These are phyloP conservation scores for Kodamaea nitidulidarum DNA, from an alignment of 805 yeast genomes.

Conservation along the genomic window DNA sequence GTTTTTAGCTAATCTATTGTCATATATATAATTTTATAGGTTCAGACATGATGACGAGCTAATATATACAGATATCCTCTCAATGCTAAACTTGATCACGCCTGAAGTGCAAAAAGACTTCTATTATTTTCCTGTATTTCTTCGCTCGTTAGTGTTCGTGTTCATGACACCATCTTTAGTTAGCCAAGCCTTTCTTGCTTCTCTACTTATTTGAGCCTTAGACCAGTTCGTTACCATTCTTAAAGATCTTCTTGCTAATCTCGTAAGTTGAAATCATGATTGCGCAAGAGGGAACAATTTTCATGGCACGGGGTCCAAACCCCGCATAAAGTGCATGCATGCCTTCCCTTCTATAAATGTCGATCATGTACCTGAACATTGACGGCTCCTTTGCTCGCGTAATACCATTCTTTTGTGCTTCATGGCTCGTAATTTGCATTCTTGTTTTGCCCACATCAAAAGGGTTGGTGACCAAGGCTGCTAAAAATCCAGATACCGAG, in stretches of 20 bases:
- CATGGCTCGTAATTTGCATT: slow-evolving; percentile 57
- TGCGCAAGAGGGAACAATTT: slow-evolving; percentile 96
- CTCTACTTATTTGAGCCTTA: not conserved
- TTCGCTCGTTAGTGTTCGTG: too few species aligned
- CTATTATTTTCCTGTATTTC: too few species aligned
- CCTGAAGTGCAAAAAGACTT: too few species aligned
- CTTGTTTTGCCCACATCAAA: slow-evolving; percentile 97
- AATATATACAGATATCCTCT: too few species aligned
- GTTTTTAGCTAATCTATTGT: slow-evolving; percentile 1
- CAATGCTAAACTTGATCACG: too few species aligned
- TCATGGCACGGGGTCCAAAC: slow-evolving; percentile 75
- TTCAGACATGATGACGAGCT: too few species aligned
- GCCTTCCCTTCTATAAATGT: slow-evolving; percentile 73
- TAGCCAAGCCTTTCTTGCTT: too few species aligned
- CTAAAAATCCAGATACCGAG: slow-evolving; percentile 74
- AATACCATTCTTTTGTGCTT: slow-evolving; percentile 9
- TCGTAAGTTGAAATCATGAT: slow-evolving; percentile 97
- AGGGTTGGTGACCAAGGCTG: slow-evolving; percentile 87
- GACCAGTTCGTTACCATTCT: slow-evolving; percentile 5
- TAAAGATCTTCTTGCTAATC: slow-evolving; percentile 62
- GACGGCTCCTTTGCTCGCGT: slow-evolving; percentile 30
- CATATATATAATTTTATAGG: not conserved
- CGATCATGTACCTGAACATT: slow-evolving; percentile 65
- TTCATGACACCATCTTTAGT: too few species aligned
- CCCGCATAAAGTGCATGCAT: slow-evolving; percentile 83